These are phyloP conservation scores for Crataegus laevigata DNA, from an alignment of 306 rosid species.

Conservation along the genomic window DNA sequence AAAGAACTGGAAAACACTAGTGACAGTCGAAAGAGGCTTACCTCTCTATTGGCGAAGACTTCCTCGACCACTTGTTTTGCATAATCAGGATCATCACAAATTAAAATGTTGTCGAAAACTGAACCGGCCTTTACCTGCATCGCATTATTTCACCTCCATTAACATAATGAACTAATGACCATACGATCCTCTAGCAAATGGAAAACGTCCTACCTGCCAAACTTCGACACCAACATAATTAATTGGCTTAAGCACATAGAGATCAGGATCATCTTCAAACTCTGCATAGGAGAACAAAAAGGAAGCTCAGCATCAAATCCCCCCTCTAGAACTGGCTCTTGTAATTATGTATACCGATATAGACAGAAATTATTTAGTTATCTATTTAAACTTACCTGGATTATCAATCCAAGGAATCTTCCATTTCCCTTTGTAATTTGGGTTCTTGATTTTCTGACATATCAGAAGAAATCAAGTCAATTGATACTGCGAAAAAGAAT, in stretches of 20 bases:
- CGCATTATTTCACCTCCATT: neutral
- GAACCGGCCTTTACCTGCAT: constrained; percentile 95
- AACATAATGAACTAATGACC: neutral
- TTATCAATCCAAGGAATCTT: constrained; percentile 87
- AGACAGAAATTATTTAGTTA: neutral
- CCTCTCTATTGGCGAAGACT: constrained; percentile 65
- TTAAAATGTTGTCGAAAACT: constrained; percentile 79
- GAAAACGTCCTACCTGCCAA: constrained; percentile 67
- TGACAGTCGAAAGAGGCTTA: constrained; percentile 21
- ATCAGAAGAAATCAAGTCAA: constrained; percentile 13
- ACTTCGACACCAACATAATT: constrained; percentile 95
- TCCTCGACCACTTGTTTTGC: constrained; percentile 82
- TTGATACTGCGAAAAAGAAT: neutral
- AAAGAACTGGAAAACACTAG: constrained; percentile 1
- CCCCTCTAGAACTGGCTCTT: constrained; percentile 15
- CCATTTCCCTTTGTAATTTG: constrained; percentile 96
- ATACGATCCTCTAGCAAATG: neutral
- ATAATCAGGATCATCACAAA: constrained; percentile 83
- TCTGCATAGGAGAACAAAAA: constrained; percentile 38
- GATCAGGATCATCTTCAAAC: constrained; percentile 89
- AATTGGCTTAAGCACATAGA: constrained; percentile 77
- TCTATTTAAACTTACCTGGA: constrained; percentile 55
- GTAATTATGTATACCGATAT: neutral
- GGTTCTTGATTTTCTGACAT: constrained; percentile 85
- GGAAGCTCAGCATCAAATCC: neutral